Evolutionary conservation across 176 grass and related monocot genomes (phyloP), one percentile per base, ranked within the genome.

Genomic region (Avena insularis): DNA sequence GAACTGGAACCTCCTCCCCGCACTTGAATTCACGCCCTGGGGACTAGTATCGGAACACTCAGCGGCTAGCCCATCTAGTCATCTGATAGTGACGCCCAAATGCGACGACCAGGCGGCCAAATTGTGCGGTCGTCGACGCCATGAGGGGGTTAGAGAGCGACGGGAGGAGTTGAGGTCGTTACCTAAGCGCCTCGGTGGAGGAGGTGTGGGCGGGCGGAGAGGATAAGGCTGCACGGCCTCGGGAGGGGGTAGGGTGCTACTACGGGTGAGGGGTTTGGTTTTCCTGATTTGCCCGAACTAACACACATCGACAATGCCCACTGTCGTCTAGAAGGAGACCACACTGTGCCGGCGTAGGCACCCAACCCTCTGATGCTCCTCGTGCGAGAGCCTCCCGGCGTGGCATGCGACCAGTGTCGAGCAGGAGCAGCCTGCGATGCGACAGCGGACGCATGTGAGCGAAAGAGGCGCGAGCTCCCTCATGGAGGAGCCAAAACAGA

Each of bases 201-300:
- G 81, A 16, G 79, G 15, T 12, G 64, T 49, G 5, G 61, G 31
- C 45, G 80, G 35, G 68, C 36, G 84, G 85, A 91, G 84, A 87
- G 75, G 89, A 91, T 91, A 91, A 87, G 89, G 84, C 84, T 86
- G 84, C 89, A 79, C 89, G 84, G 71, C 80, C 13, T 66, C 80
- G 80, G 46, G 55, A 70, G 38, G 72, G 15, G 63, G 13, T 36
- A 31, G 67, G 74, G 38, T 51, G 54, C 40, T 65, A 59, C 45
- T 67, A 38, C 50, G 83, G 21, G 79, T 35, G 36, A 14, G 16
- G 58, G 57, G 59, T 65, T 76, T 47, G 57, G 61, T 73, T 3
- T 35, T 40, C 38, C 38, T 5, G 38, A 40, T 40, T 40, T 40
- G 5, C 38, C 38, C 38, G 38, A 40, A 5, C 38, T 3, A 40